phyloP scores from a whole-genome alignment of 495 filamentous ascomycete species.

The Penicillium egyptiacum region DNA sequence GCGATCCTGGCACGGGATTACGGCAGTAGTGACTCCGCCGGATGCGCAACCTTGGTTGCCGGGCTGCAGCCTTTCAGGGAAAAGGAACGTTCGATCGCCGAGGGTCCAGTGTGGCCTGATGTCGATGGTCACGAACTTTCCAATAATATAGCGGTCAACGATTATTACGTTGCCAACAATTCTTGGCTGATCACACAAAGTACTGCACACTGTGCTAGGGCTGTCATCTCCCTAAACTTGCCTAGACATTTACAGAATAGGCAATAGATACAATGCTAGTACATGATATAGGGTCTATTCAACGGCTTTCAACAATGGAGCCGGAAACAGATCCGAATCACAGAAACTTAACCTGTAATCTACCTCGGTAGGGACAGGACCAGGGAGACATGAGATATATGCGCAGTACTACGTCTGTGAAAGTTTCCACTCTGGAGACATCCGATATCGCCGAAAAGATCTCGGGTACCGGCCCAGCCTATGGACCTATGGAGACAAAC shows the following conservation, averaged over 20 bases:
- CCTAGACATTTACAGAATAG: neutral
- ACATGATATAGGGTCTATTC: neutral
- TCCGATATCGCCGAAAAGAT: slow-evolving; percentile 12
- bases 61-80: neutral
- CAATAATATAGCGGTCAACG: neutral
- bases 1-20: neutral
- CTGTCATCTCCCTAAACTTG: neutral
- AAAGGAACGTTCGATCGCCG: neutral
- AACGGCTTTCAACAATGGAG: neutral
- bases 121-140: neutral
- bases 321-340: neutral
- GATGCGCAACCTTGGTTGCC: neutral
- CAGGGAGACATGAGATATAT: neutral
- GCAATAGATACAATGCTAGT: neutral
- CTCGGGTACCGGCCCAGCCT: slow-evolving; percentile 1
- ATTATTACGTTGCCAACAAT: neutral
- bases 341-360: neutral
- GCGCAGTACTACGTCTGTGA: too few relatives aligned
- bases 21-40: neutral
- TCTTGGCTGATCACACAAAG: neutral
- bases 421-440: slow-evolving; percentile 1
- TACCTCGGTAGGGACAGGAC: neutral
- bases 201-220: neutral
- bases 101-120: neutral
- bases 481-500: neutral